Base-by-base conservation (phyloP, 208 protist species). In the Novymonas esmeraldas region DNA sequence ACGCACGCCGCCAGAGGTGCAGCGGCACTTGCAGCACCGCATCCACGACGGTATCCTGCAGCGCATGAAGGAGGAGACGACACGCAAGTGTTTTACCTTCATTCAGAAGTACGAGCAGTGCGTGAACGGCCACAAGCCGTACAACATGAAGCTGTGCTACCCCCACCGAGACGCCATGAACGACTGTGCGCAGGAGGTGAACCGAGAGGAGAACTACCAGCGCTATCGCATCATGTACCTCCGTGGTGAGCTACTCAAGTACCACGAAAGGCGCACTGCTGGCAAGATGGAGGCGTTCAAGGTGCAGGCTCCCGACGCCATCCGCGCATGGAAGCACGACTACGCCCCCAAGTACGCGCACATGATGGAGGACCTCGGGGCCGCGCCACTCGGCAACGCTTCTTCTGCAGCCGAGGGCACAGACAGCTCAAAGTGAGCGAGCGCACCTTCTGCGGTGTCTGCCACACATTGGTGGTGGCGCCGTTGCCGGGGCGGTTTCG, bases 41-140 rank as follows among this genome's bases (percentile, higher is more conserved):
- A 73, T 95, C 38, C 90, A 95, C 72, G 90, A 95, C 59, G 90
- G 78, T 28, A 94, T 95, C 64, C 60, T 95, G 29, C 78, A 84
- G n/a, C 82, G 87, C 16, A 87, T 95, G 85, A 95, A 95, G 60
- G 90, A 93, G 59, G 87, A 95, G 38, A 87, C 79, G 11, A 92
- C 90, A 18, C 78, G 82, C 16, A 89, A 86, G 58, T 95, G 90
- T 61, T 88, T 86, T 77, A 46, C 76, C 6, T 88, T 93, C 61
- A 74, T 93, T 3, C 76, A 89, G 59, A 91, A 87, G 62, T 94
- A 89, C 62, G 81, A 91, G 60, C 41, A 77, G 16, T 95, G 90
- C 57, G 85, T 90, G 5, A 92, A 95, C 52, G 74, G 55, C 11
- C 72, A 83, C 18, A 78, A 79, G 49, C 82, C 85, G 2, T 81